Base-by-base conservation (phyloP, 768 basidiomycete genomes). In the Chiua virens region DNA sequence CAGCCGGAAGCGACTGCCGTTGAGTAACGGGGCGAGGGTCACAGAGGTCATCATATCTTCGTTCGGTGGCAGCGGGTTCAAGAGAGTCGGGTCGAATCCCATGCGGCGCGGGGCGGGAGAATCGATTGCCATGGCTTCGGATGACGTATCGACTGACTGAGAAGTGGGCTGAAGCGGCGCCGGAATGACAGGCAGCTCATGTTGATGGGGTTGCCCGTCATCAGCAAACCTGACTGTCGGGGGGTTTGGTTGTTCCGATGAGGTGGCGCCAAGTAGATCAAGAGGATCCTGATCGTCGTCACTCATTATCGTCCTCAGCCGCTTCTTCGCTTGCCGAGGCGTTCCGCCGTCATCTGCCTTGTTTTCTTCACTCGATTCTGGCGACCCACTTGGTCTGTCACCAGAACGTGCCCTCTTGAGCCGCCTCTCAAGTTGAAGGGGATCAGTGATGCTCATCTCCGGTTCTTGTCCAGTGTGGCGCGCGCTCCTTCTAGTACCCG, bases 401-500 rank as follows among this genome's bases (percentile, higher is more conserved):
- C 79, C 77, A 2, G 82, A 77, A 7, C 89, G 78, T 58, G 83
- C 81, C 54, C 89, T 70, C 75, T 92, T 92, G 61, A 90, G 71
- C 52, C 79, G 73, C 25, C 91, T 78, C 68, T 92, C 91, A 8
- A 93, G 74, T 59, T 81, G 78, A 23, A 82, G 77, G 15, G 87
- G 86, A 61, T 91, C 91, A 3, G 87, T 89, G 49, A 90, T 86
- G 7, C 76, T 58, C 32, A 87, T 70, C 61, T 93, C 90, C 4
- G 83, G 86, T 49, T 81, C 74, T 49, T 80, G 78, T 2, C 91
- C 91, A 61, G 82, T 89, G 48, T 83, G 75, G 37, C 92, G 77
- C 3, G 86, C 83, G 56, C 88, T 91, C 55, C 89, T 75, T 52
- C 90, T 73, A 2, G 79, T 76, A n/a, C 78, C 83, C 14, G 78